Evolutionary conservation across 1,139 yeast genomes (phyloP).

Genomic region (Kodamaea derodonti): DNA sequence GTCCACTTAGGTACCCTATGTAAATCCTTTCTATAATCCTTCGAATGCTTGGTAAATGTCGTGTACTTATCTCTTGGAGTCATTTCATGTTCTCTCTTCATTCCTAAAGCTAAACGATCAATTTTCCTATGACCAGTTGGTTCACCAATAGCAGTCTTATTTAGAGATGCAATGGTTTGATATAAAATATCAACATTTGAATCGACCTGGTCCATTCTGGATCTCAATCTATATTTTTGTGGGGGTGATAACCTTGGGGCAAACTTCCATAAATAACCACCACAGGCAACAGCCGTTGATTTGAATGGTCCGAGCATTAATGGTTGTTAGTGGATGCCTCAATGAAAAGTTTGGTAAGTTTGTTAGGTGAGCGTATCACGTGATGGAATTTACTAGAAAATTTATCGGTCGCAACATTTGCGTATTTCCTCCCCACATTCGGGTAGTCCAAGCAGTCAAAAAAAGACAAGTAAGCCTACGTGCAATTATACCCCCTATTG

Average conservation of each 20-base stretch:
- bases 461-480: too few species aligned
- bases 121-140: constrained; percentile 50
- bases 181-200: constrained; percentile 68
- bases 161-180: constrained; percentile 44
- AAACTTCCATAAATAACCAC: constrained; percentile 84
- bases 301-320: constrained; percentile 81
- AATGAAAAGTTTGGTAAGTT: neutral
- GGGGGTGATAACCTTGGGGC: constrained; percentile 67
- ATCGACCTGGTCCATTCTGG: constrained; percentile 79
- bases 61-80: constrained; percentile 78
- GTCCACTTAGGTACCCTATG: constrained; percentile 92
- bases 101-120: constrained; percentile 48
- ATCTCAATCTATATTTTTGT: constrained; percentile 82
- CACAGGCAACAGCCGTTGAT: constrained; percentile 56
- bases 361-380: too few species aligned
- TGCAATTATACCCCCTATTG: too few species aligned
- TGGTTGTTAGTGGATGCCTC: neutral
- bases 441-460: too few species aligned
- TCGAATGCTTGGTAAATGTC: constrained; percentile 70
- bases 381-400: too few species aligned
- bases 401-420: too few species aligned
- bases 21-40: constrained; percentile 81
- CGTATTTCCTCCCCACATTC: too few species aligned
- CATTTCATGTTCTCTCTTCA: constrained; percentile 85
- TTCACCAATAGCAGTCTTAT: constrained; percentile 25